phyloP scores from a whole-genome alignment of 2,329 filamentous ascomycete genomes.

The Tolypocladium ovalisporum region DNA sequence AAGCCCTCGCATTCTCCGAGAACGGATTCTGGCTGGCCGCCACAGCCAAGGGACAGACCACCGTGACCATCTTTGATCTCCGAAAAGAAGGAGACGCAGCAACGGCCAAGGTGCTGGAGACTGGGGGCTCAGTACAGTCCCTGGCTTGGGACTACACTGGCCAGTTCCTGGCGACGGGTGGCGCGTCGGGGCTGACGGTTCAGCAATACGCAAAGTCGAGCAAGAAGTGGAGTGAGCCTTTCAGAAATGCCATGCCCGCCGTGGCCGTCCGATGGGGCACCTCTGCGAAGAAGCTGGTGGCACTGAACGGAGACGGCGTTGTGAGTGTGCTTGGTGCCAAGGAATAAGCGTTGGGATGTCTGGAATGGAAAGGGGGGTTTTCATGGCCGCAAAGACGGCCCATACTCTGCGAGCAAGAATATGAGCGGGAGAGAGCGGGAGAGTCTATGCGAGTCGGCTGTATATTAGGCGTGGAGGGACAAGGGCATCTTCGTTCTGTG shows the following conservation, averaged over 20 bases:
- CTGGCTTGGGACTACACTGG: slow-evolving; percentile 91
- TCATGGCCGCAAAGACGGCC: not conserved
- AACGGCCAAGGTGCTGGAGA: slow-evolving; percentile 74
- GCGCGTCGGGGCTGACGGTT: slow-evolving; percentile 70
- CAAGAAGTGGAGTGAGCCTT: slow-evolving; percentile 82
- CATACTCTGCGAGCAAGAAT: not conserved
- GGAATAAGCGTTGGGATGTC: slow-evolving; percentile 20
- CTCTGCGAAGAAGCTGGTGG: slow-evolving; percentile 62
- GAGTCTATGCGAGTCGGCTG: not conserved
- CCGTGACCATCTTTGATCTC: slow-evolving; percentile 81
- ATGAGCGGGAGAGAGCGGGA: not conserved
- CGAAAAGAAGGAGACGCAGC: slow-evolving; percentile 80
- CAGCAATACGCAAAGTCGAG: slow-evolving; percentile 80
- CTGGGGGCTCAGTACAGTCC: slow-evolving; percentile 64
- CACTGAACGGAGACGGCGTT: slow-evolving; percentile 63
- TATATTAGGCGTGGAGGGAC: not conserved
- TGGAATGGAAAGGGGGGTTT: not conserved
- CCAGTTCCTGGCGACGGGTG: slow-evolving; percentile 78
- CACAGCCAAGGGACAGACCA: slow-evolving; percentile 64
- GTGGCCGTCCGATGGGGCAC: slow-evolving; percentile 69
- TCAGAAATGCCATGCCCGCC: slow-evolving; percentile 64
- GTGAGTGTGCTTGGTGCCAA: slow-evolving; percentile 57
- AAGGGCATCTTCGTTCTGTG: not conserved
- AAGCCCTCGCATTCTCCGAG: slow-evolving; percentile 78
- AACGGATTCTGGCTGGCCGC: slow-evolving; percentile 95